phyloP scores from a whole-genome alignment of 768 basidiomycete genomes.

The Tulasnella calospora region DNA sequence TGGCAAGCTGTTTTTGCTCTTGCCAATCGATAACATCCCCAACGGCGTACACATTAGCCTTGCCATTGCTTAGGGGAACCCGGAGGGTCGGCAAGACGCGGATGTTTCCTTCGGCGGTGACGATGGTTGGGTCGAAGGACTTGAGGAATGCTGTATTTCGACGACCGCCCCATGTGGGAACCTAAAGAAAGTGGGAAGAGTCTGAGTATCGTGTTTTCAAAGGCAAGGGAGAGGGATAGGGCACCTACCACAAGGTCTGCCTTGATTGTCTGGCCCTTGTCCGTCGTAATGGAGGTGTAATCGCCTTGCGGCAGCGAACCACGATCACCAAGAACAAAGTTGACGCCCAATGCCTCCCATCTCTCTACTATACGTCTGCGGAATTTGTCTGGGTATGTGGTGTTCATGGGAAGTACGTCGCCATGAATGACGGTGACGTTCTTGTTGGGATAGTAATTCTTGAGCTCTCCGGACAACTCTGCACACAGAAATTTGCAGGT shows the following conservation, averaged over 20 bases:
- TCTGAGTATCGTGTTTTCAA: neutral
- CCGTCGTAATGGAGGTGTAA: neutral
- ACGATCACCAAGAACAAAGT: neutral
- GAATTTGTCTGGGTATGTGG: neutral
- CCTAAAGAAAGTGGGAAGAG: neutral
- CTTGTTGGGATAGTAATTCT: constrained; percentile 26
- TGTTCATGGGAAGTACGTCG: neutral
- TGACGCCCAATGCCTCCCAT: neutral
- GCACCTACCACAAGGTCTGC: neutral
- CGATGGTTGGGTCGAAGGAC: neutral
- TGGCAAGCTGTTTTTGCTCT: constrained; percentile 30
- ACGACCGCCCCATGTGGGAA: neutral
- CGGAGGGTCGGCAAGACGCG: constrained; percentile 15
- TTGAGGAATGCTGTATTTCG: neutral
- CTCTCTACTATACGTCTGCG: neutral
- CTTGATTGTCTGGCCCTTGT: neutral
- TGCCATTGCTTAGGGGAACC: constrained; percentile 25
- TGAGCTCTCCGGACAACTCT: constrained; percentile 26
- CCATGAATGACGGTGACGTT: constrained; percentile 28
- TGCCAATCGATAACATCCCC: constrained; percentile 30
- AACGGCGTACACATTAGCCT: constrained; percentile 28
- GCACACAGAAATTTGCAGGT: neutral
- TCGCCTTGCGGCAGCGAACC: neutral
- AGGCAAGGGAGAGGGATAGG: neutral
- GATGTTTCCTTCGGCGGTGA: neutral